Evolutionary conservation across 2,329 filamentous ascomycete genomes (phyloP).

Genomic region (Exophiala xenobiotica): DNA sequence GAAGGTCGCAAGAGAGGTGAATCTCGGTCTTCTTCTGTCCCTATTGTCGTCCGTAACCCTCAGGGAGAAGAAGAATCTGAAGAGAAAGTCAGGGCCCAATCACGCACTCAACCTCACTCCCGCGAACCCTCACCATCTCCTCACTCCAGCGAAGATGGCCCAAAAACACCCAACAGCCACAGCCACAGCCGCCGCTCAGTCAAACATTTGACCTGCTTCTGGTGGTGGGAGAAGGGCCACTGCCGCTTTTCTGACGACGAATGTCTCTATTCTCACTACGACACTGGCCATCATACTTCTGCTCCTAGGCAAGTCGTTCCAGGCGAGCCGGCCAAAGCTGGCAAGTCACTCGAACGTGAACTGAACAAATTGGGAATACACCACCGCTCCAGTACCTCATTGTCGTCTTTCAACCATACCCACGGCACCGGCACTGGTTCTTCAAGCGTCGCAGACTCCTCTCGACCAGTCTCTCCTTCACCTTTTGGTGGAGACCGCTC

Average conservation of each 20-base stretch:
- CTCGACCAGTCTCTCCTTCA: not conserved
- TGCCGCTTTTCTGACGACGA: slow-evolving; percentile 32
- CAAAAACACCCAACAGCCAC: slow-evolving; percentile 1
- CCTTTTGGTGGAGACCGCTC: not conserved
- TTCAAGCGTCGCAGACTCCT: slow-evolving; percentile 5
- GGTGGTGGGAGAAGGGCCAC: slow-evolving; percentile 31
- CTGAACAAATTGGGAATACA: slow-evolving; percentile 19
- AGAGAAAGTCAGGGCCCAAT: not conserved
- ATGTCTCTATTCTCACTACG: slow-evolving; percentile 35
- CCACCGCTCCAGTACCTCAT: slow-evolving; percentile 17
- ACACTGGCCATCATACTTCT: slow-evolving; percentile 30
- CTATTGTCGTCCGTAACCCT: slow-evolving; percentile 12
- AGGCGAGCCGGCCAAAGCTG: slow-evolving; percentile 28
- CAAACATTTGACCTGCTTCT: slow-evolving; percentile 37
- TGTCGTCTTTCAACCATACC: slow-evolving; percentile 7
- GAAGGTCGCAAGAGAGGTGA: slow-evolving; percentile 7
- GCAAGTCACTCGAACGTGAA: slow-evolving; percentile 28
- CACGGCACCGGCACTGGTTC: not conserved
- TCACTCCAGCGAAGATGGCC: not conserved
- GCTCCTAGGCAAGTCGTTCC: slow-evolving; percentile 21
- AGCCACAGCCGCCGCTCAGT: slow-evolving; percentile 25
- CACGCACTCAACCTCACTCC: slow-evolving; percentile 8
- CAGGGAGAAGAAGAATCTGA: slow-evolving; percentile 1
- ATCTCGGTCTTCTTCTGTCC: slow-evolving; percentile 24
- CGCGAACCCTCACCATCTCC: slow-evolving; percentile 8